Evolutionary conservation across 805 yeast genomes (phyloP).

Genomic region (Ogataea corticis): DNA sequence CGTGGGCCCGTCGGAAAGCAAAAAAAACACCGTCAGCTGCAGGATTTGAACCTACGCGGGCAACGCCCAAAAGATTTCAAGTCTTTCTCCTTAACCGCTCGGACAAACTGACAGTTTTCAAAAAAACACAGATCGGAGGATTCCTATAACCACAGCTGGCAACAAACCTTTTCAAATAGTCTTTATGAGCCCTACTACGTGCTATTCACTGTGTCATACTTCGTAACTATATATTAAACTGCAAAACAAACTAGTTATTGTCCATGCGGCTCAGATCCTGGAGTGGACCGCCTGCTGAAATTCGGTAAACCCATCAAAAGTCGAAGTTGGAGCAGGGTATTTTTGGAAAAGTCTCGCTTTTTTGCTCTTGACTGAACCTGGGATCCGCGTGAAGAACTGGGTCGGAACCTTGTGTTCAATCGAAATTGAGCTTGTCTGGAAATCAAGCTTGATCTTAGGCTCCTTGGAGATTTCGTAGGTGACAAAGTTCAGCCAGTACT

Average conservation of each 20-base stretch:
- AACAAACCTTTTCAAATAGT: too few species aligned
- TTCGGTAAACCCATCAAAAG: constrained; percentile 16
- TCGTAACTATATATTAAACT: too few species aligned
- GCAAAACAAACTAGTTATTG: not conserved
- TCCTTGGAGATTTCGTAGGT: constrained; percentile 38
- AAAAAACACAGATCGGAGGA: not conserved
- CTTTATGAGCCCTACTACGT: too few species aligned
- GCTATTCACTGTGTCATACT: too few species aligned
- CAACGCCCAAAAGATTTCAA: constrained; percentile 61
- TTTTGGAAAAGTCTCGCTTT: constrained; percentile 61
- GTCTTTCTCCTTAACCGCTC: constrained; percentile 60
- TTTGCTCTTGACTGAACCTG: constrained; percentile 25
- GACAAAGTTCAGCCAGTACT: constrained; percentile 69
- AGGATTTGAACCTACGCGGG: constrained; percentile 65
- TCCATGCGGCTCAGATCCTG: not conserved
- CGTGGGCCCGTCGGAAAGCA: not conserved
- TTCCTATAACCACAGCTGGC: not conserved
- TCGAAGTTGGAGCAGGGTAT: constrained; percentile 20
- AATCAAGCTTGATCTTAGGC: constrained; percentile 75
- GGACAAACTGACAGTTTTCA: constrained; percentile 40
- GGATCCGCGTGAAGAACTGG: constrained; percentile 18
- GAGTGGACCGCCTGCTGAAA: constrained; percentile 5
- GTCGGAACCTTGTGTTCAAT: constrained; percentile 23
- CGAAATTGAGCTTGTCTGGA: constrained; percentile 24
- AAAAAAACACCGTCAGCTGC: constrained; percentile 47